Evolutionary conservation across 2,329 filamentous ascomycete species (phyloP).

Genomic region (Colletotrichum theobromicola): DNA sequence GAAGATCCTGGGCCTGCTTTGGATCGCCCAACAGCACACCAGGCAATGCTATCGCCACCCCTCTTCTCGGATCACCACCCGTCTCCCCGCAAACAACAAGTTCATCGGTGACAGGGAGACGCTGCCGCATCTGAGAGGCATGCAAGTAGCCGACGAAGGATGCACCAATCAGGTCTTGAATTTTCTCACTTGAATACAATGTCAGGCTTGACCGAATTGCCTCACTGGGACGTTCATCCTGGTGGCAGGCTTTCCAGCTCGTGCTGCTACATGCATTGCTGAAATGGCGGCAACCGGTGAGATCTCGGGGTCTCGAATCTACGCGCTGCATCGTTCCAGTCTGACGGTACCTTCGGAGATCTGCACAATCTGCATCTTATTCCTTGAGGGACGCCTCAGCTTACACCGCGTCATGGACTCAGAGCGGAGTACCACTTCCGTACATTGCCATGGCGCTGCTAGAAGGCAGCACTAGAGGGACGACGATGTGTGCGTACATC

Average conservation of each 20-base stretch:
- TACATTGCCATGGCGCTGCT: not conserved
- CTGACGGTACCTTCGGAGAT: constrained; percentile 3
- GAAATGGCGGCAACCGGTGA: not conserved
- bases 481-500: not conserved
- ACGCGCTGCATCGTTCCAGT: constrained; percentile 15
- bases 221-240: not conserved
- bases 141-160: not conserved
- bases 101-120: not conserved
- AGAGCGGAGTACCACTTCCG: not conserved
- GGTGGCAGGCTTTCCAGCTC: not conserved
- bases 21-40: not conserved
- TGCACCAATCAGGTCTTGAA: not conserved
- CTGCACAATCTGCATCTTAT: not conserved
- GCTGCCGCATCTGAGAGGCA: not conserved
- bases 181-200: not conserved
- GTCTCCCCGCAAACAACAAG: not conserved
- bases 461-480: not conserved
- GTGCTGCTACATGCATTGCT: not conserved
- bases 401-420: not conserved
- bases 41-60: not conserved
- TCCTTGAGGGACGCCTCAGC: not conserved
- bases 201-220: not conserved
- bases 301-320: not conserved
- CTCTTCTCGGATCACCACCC: not conserved
- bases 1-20: not conserved